Base-by-base conservation (phyloP, 768 basidiomycete species). In the Dictyophora rubrovolvata region DNA sequence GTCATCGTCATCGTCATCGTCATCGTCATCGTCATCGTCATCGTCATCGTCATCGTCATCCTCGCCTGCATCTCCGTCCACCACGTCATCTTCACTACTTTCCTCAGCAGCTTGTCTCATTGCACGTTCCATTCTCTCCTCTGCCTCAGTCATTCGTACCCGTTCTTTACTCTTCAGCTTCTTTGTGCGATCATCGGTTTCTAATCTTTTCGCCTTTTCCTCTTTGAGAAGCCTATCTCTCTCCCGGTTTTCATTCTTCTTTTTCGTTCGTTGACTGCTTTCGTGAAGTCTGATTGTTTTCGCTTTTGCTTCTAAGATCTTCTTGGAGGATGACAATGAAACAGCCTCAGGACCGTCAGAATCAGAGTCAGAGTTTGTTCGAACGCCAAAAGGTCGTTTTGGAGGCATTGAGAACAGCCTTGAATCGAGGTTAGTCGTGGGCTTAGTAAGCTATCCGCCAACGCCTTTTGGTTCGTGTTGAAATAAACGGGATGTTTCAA, bases 161-260 rank as follows among this genome's bases (percentile, higher is more conserved):
- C 9, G 48, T 16, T 6, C 35, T 56, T 20, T 36, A 33, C 36
- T 34, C 28, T 34, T 54, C 14, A 20, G 12, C 21, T 54, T 54
- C 53, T 21, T 35, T 47, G 17, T 2, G 20, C 18, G 4, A 18
- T n/a, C 17, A 18, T 56, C 21, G 5, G 16, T 21, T 59, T 59
- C 49, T 20, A 56, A 55, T 58, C 68, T 66, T 9, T 61, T 69
- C 9, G 58, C 65, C 48, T 62, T 72, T 9, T 79, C 75, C 34
- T 75, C 78, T 68, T 84, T 84, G 65, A 81, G 60, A 37, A 69
- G 74, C 51, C 68, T 65, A 64, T 84, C 83, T 61, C 70, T 66
- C 57, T 76, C 75, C 55, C 77, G 69, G 64, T 82, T 82, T 54
- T 69, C 68, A 22, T 70, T 71, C 64, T 76, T 79, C 62, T 65